Evolutionary conservation across 1,284 basidiomycete genomes (phyloP).

Genomic region (Cryptococcus sp.): DNA sequence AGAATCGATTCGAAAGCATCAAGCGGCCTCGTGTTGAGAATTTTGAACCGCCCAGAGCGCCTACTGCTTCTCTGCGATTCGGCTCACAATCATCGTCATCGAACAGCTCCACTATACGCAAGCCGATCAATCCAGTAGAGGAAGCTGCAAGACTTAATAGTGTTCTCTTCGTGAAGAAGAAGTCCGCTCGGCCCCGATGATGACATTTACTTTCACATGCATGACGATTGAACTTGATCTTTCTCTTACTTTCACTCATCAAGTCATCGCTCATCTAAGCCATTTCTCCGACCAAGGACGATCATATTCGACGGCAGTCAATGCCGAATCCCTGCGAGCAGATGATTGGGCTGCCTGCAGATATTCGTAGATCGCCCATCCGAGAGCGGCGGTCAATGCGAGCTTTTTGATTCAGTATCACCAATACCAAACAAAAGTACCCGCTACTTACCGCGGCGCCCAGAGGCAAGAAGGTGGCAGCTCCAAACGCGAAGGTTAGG

Average conservation of each 20-base stretch:
- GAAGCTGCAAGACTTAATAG: neutral
- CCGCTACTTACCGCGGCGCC: neutral
- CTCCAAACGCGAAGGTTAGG: neutral
- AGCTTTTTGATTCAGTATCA: too few relatives aligned
- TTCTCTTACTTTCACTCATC: too few relatives aligned
- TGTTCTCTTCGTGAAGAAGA: neutral
- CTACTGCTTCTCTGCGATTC: neutral
- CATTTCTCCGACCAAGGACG: too few relatives aligned
- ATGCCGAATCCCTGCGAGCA: too few relatives aligned
- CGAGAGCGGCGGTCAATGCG: too few relatives aligned
- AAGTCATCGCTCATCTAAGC: too few relatives aligned
- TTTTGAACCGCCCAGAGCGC: slow-evolving; percentile 12
- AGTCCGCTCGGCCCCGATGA: neutral
- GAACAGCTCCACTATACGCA: neutral
- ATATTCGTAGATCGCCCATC: too few relatives aligned
- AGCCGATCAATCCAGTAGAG: neutral
- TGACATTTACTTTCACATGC: too few relatives aligned
- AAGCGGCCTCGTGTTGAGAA: slow-evolving; percentile 9
- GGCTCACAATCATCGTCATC: neutral
- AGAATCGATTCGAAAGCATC: slow-evolving; percentile 7
- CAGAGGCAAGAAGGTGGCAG: neutral
- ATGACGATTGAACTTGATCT: too few relatives aligned
- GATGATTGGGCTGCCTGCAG: too few relatives aligned
- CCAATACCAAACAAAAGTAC: too few relatives aligned
- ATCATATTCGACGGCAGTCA: too few relatives aligned